Evolutionary conservation across 495 filamentous ascomycete genomes (phyloP).

Genomic region (Aspergillus panamensis): DNA sequence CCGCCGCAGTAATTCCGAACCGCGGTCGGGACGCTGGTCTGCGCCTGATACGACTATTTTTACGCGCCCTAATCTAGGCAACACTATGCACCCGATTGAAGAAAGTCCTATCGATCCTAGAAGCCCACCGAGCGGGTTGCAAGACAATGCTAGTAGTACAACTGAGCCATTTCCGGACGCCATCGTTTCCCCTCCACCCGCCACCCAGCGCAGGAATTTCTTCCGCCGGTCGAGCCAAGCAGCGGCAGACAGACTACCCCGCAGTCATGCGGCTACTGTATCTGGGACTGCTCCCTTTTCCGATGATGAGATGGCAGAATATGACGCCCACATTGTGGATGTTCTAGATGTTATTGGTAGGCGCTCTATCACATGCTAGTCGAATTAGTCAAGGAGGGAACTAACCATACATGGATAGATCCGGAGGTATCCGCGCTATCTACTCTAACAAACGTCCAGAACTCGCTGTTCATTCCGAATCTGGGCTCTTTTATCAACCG

Average conservation of each 20-base stretch:
- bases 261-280: slow-evolving; percentile 38
- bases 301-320: slow-evolving; percentile 31
- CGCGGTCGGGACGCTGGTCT: slow-evolving; percentile 41
- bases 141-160: no score
- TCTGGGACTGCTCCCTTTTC: slow-evolving; percentile 26
- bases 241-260: slow-evolving; percentile 31
- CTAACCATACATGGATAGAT: slow-evolving; percentile 40
- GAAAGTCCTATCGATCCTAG: slow-evolving; percentile 22
- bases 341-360: slow-evolving; percentile 69
- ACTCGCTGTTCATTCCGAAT: slow-evolving; percentile 73
- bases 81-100: slow-evolving; percentile 38
- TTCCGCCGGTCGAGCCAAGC: slow-evolving; percentile 38
- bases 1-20: slow-evolving; percentile 47
- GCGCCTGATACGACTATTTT: slow-evolving; percentile 29
- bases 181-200: slow-evolving; percentile 12
- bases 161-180: slow-evolving; percentile 10
- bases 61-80: slow-evolving; percentile 31
- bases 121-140: no score
- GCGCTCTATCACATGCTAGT: background rate
- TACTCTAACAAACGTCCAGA: slow-evolving; percentile 75
- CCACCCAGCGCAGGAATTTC: slow-evolving; percentile 19
- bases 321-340: slow-evolving; percentile 61
- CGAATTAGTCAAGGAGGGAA: background rate
- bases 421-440: slow-evolving; percentile 71
- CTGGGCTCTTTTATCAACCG: slow-evolving; percentile 64